A percentile compares a stretch with the other conserved stretches of the same genome.
These are phyloP conservation scores for Hortaea werneckii DNA, from an alignment of 2,329 filamentous ascomycete species.

Conservation along the genomic window DNA sequence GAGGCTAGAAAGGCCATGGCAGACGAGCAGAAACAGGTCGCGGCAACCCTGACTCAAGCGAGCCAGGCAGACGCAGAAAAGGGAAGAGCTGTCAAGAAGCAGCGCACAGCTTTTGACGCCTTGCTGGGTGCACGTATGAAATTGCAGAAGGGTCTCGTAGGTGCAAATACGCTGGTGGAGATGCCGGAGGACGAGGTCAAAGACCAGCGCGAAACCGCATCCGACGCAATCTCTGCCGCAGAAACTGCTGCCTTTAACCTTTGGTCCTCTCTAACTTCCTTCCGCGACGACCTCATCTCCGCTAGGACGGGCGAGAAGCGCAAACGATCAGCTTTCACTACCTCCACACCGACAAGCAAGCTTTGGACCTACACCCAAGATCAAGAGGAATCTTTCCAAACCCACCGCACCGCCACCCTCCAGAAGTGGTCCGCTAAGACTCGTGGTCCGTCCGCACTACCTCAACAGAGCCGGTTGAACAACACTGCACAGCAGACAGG, in stretches of 20 bases:
- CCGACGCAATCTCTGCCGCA: conserved; percentile 56
- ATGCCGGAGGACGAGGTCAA: conserved; percentile 26
- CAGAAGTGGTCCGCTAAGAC: conserved; percentile 88
- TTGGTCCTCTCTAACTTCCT: conserved; percentile 67
- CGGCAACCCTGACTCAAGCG: conserved; percentile 54
- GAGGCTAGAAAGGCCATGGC: conserved; percentile 59
- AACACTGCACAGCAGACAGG: conserved; percentile 51
- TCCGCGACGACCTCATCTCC: conserved; percentile 52
- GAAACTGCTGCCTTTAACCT: conserved; percentile 78
- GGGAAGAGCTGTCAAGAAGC: conserved; percentile 73
- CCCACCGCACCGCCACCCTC: conserved; percentile 60
- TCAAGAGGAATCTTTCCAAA: conserved; percentile 50
- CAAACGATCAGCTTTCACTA: conserved; percentile 41
- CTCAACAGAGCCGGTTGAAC: conserved; percentile 51
- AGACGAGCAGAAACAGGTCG: conserved; percentile 54
- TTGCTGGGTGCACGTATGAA: conserved; percentile 85
- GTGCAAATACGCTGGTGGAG: conserved; percentile 60
- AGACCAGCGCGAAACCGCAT: conserved; percentile 26
- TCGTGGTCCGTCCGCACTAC: conserved; percentile 46
- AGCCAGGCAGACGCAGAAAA: conserved; percentile 72
- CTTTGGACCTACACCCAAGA: conserved; percentile 64
- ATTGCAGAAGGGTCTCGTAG: conserved; percentile 79
- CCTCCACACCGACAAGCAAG: conserved; percentile 49
- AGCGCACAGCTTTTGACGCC: conserved; percentile 77
- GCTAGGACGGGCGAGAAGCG: conserved; percentile 50